These are phyloP conservation scores for Oemleria cerasiformis DNA, from an alignment of 306 rosid species.

Conservation along the genomic window DNA sequence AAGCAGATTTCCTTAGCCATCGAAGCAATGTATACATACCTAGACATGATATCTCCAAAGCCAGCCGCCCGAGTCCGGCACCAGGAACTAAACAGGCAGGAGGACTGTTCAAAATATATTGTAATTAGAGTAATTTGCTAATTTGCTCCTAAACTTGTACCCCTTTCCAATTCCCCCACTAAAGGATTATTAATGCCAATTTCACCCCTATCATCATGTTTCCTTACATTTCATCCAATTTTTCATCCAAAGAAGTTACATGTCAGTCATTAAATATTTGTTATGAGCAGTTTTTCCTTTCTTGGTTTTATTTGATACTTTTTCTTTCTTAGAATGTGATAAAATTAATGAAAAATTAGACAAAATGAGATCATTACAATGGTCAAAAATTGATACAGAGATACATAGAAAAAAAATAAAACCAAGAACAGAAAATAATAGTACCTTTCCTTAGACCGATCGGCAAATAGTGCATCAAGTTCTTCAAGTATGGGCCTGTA, in stretches of 20 bases:
- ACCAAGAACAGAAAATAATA: constrained; percentile 7
- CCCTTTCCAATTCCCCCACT: too few species aligned
- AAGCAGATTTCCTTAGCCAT: constrained; percentile 8
- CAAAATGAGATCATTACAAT: background rate
- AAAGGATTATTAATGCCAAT: too few species aligned
- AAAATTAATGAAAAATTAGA: too few species aligned
- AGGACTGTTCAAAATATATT: constrained; percentile 56
- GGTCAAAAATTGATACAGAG: constrained; percentile 23
- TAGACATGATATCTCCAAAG: constrained; percentile 84
- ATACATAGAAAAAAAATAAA: constrained; percentile 9
- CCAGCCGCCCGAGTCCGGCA: constrained; percentile 98
- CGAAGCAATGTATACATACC: constrained; percentile 41
- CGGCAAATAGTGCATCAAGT: constrained; percentile 65
- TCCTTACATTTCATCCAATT: too few species aligned
- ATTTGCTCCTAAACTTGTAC: too few species aligned
- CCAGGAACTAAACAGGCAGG: constrained; percentile 99
- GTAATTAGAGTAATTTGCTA: constrained; percentile 9
- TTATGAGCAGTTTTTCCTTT: too few species aligned
- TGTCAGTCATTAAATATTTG: too few species aligned
- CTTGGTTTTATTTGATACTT: too few species aligned
- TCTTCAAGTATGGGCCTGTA: constrained; percentile 91
- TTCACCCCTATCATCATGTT: too few species aligned
- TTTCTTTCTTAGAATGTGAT: too few species aligned
- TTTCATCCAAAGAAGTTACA: too few species aligned
- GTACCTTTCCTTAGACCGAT: constrained; percentile 65